Conservation (phyloP, 2,329 filamentous ascomycete genomes). For the Penicillium thymicola region DNA sequence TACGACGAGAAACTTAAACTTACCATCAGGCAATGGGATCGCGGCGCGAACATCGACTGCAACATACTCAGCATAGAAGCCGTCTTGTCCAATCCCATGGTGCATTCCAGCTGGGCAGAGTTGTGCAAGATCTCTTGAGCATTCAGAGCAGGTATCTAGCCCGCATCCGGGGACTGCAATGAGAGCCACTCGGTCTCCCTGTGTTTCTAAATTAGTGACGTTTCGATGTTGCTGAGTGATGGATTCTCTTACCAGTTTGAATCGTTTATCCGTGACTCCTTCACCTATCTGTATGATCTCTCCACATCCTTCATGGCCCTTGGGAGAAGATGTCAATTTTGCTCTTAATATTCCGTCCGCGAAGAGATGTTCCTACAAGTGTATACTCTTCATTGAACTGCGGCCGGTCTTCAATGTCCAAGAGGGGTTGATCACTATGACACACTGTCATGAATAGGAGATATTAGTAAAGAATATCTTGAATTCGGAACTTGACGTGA, state of each 20-base stretch:
- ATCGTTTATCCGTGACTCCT: neutral
- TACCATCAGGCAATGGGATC: too few relatives aligned
- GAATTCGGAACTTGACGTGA: neutral
- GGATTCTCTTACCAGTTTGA: neutral
- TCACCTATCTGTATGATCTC: neutral
- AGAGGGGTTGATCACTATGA: neutral
- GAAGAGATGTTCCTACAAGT: neutral
- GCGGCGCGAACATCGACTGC: too few relatives aligned
- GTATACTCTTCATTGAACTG: neutral
- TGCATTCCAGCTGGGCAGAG: too few relatives aligned
- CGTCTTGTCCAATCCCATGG: too few relatives aligned
- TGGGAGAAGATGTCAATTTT: neutral
- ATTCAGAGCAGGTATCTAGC: conserved; percentile 35
- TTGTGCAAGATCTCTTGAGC: conserved; percentile 34
- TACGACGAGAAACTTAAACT: too few relatives aligned
- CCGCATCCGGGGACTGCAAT: conserved; percentile 23
- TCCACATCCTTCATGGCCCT: neutral
- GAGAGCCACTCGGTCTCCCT: neutral
- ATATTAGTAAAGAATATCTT: neutral
- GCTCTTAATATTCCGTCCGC: neutral
- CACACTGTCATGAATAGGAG: neutral
- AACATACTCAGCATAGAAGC: too few relatives aligned
- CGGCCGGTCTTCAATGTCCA: neutral
- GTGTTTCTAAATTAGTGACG: neutral
- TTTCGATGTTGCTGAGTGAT: too few relatives aligned